Conservation (phyloP, 805 yeast genomes). For the Saturnispora halmiae region DNA sequence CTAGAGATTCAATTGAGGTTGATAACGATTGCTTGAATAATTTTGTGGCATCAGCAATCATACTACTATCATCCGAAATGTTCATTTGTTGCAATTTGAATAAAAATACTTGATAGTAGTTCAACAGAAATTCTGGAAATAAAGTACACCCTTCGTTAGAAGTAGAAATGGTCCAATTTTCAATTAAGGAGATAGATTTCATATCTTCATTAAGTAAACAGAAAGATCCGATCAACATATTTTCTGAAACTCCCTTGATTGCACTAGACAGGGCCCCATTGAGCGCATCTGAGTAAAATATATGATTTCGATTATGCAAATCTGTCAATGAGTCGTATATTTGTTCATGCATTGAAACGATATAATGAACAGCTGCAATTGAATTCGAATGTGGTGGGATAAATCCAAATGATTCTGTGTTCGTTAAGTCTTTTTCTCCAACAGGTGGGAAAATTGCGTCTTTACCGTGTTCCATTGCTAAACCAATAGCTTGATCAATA, state of each 20-base stretch:
- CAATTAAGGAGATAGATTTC: constrained; percentile 22
- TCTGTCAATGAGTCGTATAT: constrained; percentile 28
- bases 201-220: constrained; percentile 22
- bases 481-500: constrained; percentile 26
- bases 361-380: constrained; percentile 45
- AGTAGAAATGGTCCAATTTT: constrained; percentile 31
- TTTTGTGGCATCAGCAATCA: constrained; percentile 23
- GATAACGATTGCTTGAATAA: constrained; percentile 31
- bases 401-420: constrained; percentile 36
- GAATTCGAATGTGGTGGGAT: constrained; percentile 60
- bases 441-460: constrained; percentile 7
- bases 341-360: constrained; percentile 37
- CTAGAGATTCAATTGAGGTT: constrained; percentile 34
- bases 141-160: constrained; percentile 28
- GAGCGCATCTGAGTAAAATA: constrained; percentile 29
- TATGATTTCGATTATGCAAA: constrained; percentile 35
- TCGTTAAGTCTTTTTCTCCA: constrained; percentile 10
- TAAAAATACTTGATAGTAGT: constrained; percentile 32
- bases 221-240: constrained; percentile 22
- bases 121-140: constrained; percentile 30
- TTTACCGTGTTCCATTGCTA: constrained; percentile 4
- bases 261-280: constrained; percentile 11
- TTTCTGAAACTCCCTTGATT: constrained; percentile 18
- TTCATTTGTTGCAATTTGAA: constrained; percentile 24
- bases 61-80: constrained; percentile 14